Base-by-base conservation (phyloP, 2,329 filamentous ascomycete species). In the Fusarium irregulare region DNA sequence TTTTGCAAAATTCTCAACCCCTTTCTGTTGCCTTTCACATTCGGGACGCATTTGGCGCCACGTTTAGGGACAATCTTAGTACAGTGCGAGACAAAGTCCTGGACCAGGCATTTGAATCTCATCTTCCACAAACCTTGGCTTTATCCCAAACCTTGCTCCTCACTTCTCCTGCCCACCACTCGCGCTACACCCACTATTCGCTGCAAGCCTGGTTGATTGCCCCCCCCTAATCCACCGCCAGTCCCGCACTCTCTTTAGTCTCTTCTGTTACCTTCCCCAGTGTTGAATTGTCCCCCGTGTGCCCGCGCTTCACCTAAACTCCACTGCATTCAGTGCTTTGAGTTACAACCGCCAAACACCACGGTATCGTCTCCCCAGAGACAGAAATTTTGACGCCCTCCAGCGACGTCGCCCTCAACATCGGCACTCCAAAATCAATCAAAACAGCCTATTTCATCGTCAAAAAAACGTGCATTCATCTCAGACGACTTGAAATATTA, bases 361-460 rank as follows among this genome's bases (percentile, higher is more conserved):
- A 71, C 60, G 56, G 66, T 64, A 55, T 66, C 62, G 61, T 63
- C 64, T 66, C 70, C 70, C 72, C 61, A 57, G 74, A 60, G 73
- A 70, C 66, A 72, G 76, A 77, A 80, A 72, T 75, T 80, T 79
- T 66, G 75, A 77, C 73, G 75, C 74, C 70, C 65, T 73, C 64
- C 69, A 70, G 74, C 72, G 72, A 76, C 73, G 56, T 70, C 63
- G 68, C 68, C 71, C 67, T 76, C 71, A 75, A 74, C 74, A 67
- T 75, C 75, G 64, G 70, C 57, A 58, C 65, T 64, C 65, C 67
- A 67, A 76, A 77, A 77, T 75, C 60, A 73, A 76, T 78, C 79
- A 77, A 79, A 73, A 65, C 67, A 67, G 64, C 71, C 49, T 65
- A 67, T 78, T 80, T 55, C 77, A 80, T 80, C 79, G 64, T 57